phyloP scores from a whole-genome alignment of 805 yeast species.

The Metschnikowia corniflorae region DNA sequence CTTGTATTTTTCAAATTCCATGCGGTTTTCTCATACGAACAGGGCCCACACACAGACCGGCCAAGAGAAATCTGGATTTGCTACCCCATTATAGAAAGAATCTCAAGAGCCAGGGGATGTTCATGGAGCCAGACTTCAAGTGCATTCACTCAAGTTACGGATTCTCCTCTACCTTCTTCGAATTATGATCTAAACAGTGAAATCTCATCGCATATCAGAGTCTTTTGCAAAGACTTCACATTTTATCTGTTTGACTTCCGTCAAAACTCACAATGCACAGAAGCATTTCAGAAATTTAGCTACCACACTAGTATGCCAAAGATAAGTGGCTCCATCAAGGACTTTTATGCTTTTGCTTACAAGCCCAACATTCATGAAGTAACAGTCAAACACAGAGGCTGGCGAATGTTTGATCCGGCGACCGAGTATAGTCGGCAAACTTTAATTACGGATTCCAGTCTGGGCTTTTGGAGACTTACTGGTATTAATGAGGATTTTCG shows the following conservation, averaged over 20 bases:
- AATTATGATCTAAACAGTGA: slow-evolving; percentile 31
- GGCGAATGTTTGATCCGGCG: slow-evolving; percentile 63
- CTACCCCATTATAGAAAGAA: slow-evolving; percentile 74
- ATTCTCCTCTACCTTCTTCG: neutral
- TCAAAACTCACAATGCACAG: slow-evolving; percentile 55
- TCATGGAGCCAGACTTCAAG: slow-evolving; percentile 26
- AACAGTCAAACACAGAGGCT: slow-evolving; percentile 49
- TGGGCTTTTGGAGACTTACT: slow-evolving; percentile 65
- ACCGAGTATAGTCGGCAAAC: slow-evolving; percentile 78
- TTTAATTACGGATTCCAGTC: slow-evolving; percentile 25
- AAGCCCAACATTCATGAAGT: slow-evolving; percentile 69
- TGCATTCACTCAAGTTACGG: neutral
- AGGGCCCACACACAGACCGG: slow-evolving; percentile 8
- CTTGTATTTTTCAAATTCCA: slow-evolving; percentile 36
- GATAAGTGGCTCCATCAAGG: slow-evolving; percentile 38
- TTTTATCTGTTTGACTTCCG: slow-evolving; percentile 73
- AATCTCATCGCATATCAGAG: slow-evolving; percentile 53
- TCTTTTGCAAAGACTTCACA: slow-evolving; percentile 83
- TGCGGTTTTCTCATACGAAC: slow-evolving; percentile 35
- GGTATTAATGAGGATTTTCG: slow-evolving; percentile 59
- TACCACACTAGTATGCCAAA: slow-evolving; percentile 56
- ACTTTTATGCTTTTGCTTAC: slow-evolving; percentile 78
- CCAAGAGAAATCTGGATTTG: slow-evolving; percentile 84
- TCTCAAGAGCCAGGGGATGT: slow-evolving; percentile 56
- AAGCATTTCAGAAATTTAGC: slow-evolving; percentile 70